Conservation (phyloP, 2,329 filamentous ascomycete species). For the Colletotrichum falcatum region DNA sequence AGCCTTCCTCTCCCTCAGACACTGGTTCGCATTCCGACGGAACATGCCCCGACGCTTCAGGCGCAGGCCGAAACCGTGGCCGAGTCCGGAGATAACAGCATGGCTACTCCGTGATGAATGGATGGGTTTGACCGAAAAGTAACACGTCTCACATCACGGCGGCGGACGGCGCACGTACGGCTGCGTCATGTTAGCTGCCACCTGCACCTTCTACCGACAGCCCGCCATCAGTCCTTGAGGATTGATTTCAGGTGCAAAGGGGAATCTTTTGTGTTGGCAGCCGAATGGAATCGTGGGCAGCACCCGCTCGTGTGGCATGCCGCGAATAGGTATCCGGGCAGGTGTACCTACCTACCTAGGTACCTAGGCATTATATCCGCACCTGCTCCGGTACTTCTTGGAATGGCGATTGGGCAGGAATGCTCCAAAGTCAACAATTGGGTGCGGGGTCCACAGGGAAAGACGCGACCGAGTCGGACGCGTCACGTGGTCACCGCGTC, state of each 20-base stretch:
- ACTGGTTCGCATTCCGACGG: conserved; percentile 85
- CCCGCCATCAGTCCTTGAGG: background rate
- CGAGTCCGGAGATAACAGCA: conserved; percentile 54
- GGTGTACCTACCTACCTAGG: too few species aligned
- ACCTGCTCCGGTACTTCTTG: conserved; percentile 7
- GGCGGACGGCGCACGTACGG: background rate
- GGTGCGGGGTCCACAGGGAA: conserved; percentile 34
- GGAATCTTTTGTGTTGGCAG: background rate
- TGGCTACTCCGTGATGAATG: conserved; percentile 17
- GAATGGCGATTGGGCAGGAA: conserved; percentile 18
- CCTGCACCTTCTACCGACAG: background rate
- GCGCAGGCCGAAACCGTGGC: conserved; percentile 67
- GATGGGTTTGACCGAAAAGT: background rate
- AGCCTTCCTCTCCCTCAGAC: conserved; percentile 76
- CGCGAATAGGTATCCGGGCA: too few species aligned
- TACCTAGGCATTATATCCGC: background rate
- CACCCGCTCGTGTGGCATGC: conserved; percentile 5
- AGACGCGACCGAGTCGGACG: conserved; percentile 33
- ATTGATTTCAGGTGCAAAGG: background rate
- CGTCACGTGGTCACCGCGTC: conserved; percentile 24
- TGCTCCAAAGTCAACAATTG: conserved; percentile 37
- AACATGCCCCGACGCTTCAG: conserved; percentile 76
- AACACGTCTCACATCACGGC: conserved; percentile 6
- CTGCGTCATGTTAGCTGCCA: background rate
- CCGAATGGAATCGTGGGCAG: background rate